A percentile compares a stretch with the other conserved stretches of the same genome.
phyloP scores from a whole-genome alignment of 2,329 filamentous ascomycete species.

The Alternaria ventricosa region DNA sequence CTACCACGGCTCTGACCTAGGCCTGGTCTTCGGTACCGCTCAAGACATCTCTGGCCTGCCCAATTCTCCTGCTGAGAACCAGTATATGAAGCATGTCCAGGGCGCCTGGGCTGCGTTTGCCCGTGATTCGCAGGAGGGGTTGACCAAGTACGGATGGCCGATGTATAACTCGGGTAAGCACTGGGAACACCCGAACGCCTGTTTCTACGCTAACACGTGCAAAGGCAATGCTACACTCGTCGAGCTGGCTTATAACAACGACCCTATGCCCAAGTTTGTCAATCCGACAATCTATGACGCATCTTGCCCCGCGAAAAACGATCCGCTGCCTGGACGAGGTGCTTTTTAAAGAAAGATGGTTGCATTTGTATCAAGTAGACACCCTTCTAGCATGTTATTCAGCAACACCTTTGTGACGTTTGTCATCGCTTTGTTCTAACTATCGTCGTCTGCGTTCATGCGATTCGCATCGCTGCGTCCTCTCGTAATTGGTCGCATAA shows the following conservation, averaged over 20 bases:
- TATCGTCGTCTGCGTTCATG: background rate
- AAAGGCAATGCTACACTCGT: constrained; percentile 27
- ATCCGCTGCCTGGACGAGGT: constrained; percentile 32
- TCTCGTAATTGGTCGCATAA: background rate
- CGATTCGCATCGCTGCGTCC: background rate
- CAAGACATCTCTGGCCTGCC: constrained; percentile 30
- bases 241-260: constrained; percentile 29
- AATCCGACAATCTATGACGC: constrained; percentile 26
- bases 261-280: constrained; percentile 23
- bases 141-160: constrained; percentile 46
- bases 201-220: background rate
- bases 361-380: background rate
- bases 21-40: constrained; percentile 45
- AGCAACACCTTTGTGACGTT: background rate
- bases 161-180: constrained; percentile 23
- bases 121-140: constrained; percentile 34
- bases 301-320: constrained; percentile 29
- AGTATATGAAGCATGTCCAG: constrained; percentile 35
- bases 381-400: background rate
- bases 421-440: background rate
- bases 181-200: background rate
- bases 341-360: constrained; percentile 22
- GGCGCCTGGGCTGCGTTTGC: constrained; percentile 46
- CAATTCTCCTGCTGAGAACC: constrained; percentile 33
- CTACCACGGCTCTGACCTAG: constrained; percentile 48